These are phyloP conservation scores for Apium graveolens DNA, from an alignment of 129 eudicot species.

Conservation along the genomic window DNA sequence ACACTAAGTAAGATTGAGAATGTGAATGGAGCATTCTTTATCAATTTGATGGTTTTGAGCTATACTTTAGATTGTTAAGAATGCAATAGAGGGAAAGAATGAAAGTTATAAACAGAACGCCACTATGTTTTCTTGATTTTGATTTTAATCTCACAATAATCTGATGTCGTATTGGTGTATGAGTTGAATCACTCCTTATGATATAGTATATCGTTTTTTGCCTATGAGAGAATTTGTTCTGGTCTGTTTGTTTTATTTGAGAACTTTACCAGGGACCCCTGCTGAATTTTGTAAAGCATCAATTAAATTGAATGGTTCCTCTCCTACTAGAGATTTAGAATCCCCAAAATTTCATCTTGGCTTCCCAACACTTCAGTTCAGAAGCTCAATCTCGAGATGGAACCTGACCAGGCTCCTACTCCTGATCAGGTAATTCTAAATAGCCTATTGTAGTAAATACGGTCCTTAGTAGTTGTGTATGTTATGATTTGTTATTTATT, in stretches of 20 bases:
- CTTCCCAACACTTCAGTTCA: constrained; percentile 39
- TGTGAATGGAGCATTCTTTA: not conserved
- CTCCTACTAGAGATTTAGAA: constrained; percentile 22
- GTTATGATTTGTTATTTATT: too few species aligned
- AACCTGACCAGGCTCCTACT: constrained; percentile 37
- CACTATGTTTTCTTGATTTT: not conserved
- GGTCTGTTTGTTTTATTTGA: not conserved
- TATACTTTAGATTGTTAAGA: not conserved
- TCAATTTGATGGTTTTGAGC: not conserved
- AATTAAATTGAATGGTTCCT: constrained; percentile 19
- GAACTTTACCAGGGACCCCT: constrained; percentile 65
- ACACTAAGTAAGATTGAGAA: not conserved
- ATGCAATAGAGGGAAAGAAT: not conserved
- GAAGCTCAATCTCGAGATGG: constrained; percentile 39
- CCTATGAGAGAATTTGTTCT: not conserved
- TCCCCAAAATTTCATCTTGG: constrained; percentile 40
- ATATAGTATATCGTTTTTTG: not conserved
- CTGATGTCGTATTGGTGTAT: not conserved
- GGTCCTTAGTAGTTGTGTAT: too few species aligned
- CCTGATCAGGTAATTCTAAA: too few species aligned
- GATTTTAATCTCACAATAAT: not conserved
- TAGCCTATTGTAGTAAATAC: too few species aligned
- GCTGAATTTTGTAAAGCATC: constrained; percentile 57
- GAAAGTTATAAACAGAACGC: not conserved
- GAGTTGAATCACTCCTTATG: not conserved